phyloP scores from a whole-genome alignment of 805 yeast genomes.

The Ogataea nakhonphanomensis region DNA sequence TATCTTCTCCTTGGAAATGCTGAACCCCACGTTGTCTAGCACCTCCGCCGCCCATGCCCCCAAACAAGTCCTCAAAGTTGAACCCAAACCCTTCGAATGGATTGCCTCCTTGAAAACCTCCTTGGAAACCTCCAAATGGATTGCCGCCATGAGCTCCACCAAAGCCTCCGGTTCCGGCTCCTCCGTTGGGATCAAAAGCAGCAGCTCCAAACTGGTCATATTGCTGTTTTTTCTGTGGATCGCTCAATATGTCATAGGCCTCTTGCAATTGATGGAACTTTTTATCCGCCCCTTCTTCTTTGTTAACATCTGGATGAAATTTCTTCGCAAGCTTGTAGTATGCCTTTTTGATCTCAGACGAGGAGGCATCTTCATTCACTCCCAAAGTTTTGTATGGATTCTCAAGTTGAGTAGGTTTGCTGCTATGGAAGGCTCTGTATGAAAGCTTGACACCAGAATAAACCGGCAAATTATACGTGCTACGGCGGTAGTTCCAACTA shows the following conservation, averaged over 20 bases:
- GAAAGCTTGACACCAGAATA: not conserved
- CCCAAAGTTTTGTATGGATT: slow-evolving; percentile 90
- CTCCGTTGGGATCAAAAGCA: slow-evolving; percentile 66
- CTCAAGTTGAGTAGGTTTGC: slow-evolving; percentile 31
- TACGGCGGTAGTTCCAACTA: not conserved
- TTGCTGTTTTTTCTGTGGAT: slow-evolving; percentile 79
- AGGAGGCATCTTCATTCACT: slow-evolving; percentile 63
- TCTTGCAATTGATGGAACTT: slow-evolving; percentile 91
- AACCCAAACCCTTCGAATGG: slow-evolving; percentile 32
- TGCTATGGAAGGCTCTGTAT: slow-evolving; percentile 41
- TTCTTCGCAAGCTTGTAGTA: slow-evolving; percentile 91
- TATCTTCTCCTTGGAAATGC: slow-evolving; percentile 84
- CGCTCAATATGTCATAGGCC: slow-evolving; percentile 88
- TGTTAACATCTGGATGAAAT: slow-evolving; percentile 95
- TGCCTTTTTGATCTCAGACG: slow-evolving; percentile 89
- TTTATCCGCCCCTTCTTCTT: slow-evolving; percentile 82
- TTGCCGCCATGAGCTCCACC: slow-evolving; percentile 49
- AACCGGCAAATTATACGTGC: too few relatives aligned
- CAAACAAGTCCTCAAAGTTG: slow-evolving; percentile 61
- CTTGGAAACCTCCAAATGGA: slow-evolving; percentile 27
- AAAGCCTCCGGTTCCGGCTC: slow-evolving; percentile 39
- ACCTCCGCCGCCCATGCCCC: slow-evolving; percentile 40
- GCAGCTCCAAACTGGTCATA: slow-evolving; percentile 90
- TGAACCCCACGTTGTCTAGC: slow-evolving; percentile 48
- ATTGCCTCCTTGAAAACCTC: slow-evolving; percentile 19